Evolutionary conservation across 164 flowering plant species (phyloP).

Genomic region (Umbilicus rupestris): DNA sequence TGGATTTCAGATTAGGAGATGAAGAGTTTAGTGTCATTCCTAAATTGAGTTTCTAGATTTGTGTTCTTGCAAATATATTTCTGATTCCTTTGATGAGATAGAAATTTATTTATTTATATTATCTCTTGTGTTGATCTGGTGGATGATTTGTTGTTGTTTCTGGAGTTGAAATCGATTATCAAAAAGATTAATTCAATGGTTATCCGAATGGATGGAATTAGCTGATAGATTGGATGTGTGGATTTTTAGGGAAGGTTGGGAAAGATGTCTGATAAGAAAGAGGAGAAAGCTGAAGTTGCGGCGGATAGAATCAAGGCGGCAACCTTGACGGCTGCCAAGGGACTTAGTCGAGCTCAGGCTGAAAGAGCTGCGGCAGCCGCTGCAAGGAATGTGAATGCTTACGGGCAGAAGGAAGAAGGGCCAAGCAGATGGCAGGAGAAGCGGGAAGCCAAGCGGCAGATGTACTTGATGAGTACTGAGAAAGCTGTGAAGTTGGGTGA

Average conservation of each 20-base stretch:
- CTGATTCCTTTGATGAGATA: too few relatives aligned
- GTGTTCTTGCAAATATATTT: too few relatives aligned
- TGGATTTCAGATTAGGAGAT: too few relatives aligned
- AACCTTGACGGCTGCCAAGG: constrained; percentile 73
- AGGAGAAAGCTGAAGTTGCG: constrained; percentile 39
- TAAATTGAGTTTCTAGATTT: too few relatives aligned
- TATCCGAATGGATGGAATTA: too few relatives aligned
- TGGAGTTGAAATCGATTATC: too few relatives aligned
- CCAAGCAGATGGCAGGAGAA: constrained; percentile 98
- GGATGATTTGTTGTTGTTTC: too few relatives aligned
- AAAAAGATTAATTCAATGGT: too few relatives aligned
- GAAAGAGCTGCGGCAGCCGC: constrained; percentile 95
- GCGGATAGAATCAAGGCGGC: constrained; percentile 89
- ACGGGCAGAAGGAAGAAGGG: constrained; percentile 99
- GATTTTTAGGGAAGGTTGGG: neutral
- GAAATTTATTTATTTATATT: too few relatives aligned
- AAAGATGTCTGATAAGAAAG: neutral
- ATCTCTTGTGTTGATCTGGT: too few relatives aligned
- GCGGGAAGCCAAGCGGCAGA: constrained; percentile 87
- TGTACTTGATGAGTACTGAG: constrained; percentile 94
- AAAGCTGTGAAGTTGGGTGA: constrained; percentile 86
- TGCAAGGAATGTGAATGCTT: constrained; percentile 80
- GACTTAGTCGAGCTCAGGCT: constrained; percentile 92
- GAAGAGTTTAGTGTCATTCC: too few relatives aligned
- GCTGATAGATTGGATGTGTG: neutral